Percentiles rank a stretch among this genome's conserved stretches.
These are phyloP conservation scores for Sarocladium brachiariae DNA, from an alignment of 2,329 filamentous ascomycete species.

Conservation along the genomic window DNA sequence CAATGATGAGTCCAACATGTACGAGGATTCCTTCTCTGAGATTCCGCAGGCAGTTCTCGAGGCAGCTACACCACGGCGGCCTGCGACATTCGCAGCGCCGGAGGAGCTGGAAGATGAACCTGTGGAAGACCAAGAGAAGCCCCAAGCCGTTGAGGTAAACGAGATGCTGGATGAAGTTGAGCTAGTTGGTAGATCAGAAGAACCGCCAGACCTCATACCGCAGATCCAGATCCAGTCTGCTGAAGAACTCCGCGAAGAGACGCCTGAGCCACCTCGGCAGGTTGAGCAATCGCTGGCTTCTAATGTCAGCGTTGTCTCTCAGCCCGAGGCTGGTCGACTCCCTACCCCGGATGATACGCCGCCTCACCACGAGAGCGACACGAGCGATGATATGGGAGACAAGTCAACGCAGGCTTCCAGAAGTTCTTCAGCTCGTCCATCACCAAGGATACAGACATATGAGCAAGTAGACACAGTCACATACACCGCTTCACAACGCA, in stretches of 20 bases:
- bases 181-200: neutral
- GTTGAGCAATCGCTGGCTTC: slow-evolving; percentile 15
- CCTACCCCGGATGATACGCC: slow-evolving; percentile 48
- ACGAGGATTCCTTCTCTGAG: slow-evolving; percentile 52
- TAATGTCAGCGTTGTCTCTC: slow-evolving; percentile 26
- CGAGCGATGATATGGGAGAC: slow-evolving; percentile 12
- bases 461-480: slow-evolving; percentile 5
- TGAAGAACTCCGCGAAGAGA: neutral
- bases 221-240: neutral
- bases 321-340: slow-evolving; percentile 36
- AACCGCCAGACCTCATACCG: neutral
- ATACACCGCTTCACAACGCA: slow-evolving; percentile 1
- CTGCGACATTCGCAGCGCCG: slow-evolving; percentile 5
- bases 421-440: slow-evolving; percentile 6
- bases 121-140: slow-evolving; percentile 6
- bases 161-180: slow-evolving; percentile 7
- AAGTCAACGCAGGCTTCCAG: slow-evolving; percentile 14
- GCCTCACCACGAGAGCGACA: slow-evolving; percentile 25
- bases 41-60: slow-evolving; percentile 44
- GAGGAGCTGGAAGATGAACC: slow-evolving; percentile 12
- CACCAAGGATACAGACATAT: neutral
- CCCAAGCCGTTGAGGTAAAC: slow-evolving; percentile 8
- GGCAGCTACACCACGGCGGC: slow-evolving; percentile 38
- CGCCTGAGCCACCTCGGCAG: slow-evolving; percentile 2
- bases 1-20: slow-evolving; percentile 27